Base-by-base conservation (phyloP, 495 filamentous ascomycete species). In the Penicillium mononematosum region DNA sequence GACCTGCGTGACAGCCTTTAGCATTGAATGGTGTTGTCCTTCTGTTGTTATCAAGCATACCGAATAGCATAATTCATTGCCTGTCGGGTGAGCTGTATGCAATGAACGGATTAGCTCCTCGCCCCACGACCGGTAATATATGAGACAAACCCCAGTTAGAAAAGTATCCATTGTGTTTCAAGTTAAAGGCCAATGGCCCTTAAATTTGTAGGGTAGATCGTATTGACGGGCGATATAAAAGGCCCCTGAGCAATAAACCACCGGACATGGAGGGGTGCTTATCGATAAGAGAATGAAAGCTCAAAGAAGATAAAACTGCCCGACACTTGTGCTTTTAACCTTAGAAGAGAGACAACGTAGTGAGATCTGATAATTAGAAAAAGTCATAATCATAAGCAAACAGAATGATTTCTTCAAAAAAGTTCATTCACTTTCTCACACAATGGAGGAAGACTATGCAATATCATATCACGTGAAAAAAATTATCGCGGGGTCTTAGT, bases 1-100 rank as follows among this genome's bases (percentile, higher is more conserved):
- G 90, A 94, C 59, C 88, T 88, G 56, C 12, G 56, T 42, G 12
- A 1, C 52, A 38, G 2, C 9, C 14, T 3, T 65, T 25, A 62
- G 54, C 9, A 5, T 25, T 55, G 16, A 2, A 31, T 39, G 16
- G 29, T n/a, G 6, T 45, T 1, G 12, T 27, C 14, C 2, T 0
- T 29, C 31, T 8, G 17, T 4, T 25, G 9, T 22, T 32, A 9
- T 46, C 17, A 3, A 22, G 5, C 58, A 46, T 72, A 85, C 81
- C 85, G 78, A 58, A 96, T 89, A 71, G 90, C 91, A 81, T 90
- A 92, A 73, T 91, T 96, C 83, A 92, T 87, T 45, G 91, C 90
- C 75, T 96, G 91, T 66, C 88, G 82, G 45, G 87, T 89, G 63
- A 89, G 74, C 85, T 88, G 53, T 44, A 54, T 45, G 24, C 0